A percentile compares a stretch with the other conserved stretches of the same genome.
Evolutionary conservation across 257 asterid genomes (phyloP).

Genomic region (Nicotiana undulata): DNA sequence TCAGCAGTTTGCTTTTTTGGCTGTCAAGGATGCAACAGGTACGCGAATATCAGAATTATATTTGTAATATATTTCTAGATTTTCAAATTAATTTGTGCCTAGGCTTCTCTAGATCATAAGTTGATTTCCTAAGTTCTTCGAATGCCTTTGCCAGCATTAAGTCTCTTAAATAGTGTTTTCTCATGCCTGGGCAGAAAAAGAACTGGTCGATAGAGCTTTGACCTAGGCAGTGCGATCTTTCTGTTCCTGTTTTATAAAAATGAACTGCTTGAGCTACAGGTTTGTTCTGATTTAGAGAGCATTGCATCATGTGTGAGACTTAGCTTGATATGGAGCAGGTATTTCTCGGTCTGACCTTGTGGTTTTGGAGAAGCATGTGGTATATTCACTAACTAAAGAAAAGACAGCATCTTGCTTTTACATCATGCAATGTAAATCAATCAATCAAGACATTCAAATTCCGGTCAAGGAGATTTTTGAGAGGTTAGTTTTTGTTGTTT

Average conservation of each 20-base stretch:
- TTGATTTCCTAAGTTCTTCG: background rate
- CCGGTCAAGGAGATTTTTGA: conserved; percentile 39
- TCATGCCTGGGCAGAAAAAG: background rate
- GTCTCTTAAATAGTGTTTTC: background rate
- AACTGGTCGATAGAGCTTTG: background rate
- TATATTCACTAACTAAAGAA: conserved; percentile 48
- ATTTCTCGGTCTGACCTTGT: conserved; percentile 33
- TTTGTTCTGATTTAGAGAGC: conserved; percentile 2
- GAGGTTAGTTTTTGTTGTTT: conserved; percentile 34
- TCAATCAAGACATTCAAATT: conserved; percentile 14
- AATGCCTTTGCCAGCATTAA: background rate
- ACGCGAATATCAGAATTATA: background rate
- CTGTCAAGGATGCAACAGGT: conserved; percentile 48
- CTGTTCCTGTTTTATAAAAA: background rate
- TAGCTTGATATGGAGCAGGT: conserved; percentile 33
- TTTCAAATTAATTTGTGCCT: background rate
- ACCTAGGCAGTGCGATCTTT: conserved; percentile 2
- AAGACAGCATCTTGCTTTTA: conserved; percentile 50
- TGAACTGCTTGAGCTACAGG: background rate
- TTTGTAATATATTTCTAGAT: background rate
- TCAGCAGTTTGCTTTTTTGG: conserved; percentile 39
- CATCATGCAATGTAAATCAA: conserved; percentile 40
- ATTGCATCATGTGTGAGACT: conserved; percentile 6
- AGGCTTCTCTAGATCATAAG: background rate
- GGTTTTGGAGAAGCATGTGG: conserved; percentile 52